Evolutionary conservation across 768 basidiomycete genomes (phyloP), one percentile per base, ranked within the genome.

Genomic region (Tylopilus sp.): DNA sequence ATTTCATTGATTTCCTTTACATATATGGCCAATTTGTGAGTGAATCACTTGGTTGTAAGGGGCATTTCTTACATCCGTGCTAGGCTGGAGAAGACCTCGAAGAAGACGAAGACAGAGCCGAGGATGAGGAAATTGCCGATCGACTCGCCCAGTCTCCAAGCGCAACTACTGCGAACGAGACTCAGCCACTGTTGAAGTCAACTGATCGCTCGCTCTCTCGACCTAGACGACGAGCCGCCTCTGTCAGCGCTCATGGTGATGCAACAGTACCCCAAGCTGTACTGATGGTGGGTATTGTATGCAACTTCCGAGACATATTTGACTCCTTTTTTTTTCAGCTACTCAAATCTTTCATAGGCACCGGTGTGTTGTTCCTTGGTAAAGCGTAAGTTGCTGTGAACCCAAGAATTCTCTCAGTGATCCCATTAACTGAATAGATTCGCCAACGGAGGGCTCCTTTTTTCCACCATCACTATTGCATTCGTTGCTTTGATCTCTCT

Each of bases 11-110:
- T 62, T 99, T 99, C 69, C 72, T 99, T 40, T 88, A 88, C 62
- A 76, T 98, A 22, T 99, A 91, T 63, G 97, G 97, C 4, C 95
- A 98, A 68, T 98, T 97, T 64, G 95, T 95, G 64, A 73, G 94
- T 75, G 26, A 46, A 10, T 30, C 39, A 18, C 18, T 38, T 51
- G 7, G 23, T 17, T 40, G 25, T 20, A 36, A 23, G 5, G 3
- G 40, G 22, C 36, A 10, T 2, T 39, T 35, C 41, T 50, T 31
- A 56, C 55, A 51, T 57, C 49, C 17, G 39, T 41, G 21, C 26
- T 51, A 93, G 93, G 94, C 92, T 31, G 91, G 95, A 63, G 90
- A 91, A 74, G 90, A 93, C 57, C 75, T 94, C 3, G 90, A 91
- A 63, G 94, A 97, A 20, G 92, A 95, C 10, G 86, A 87, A 44